phyloP scores from a whole-genome alignment of 2,329 filamentous ascomycete species.

The Knufia fluminis region DNA sequence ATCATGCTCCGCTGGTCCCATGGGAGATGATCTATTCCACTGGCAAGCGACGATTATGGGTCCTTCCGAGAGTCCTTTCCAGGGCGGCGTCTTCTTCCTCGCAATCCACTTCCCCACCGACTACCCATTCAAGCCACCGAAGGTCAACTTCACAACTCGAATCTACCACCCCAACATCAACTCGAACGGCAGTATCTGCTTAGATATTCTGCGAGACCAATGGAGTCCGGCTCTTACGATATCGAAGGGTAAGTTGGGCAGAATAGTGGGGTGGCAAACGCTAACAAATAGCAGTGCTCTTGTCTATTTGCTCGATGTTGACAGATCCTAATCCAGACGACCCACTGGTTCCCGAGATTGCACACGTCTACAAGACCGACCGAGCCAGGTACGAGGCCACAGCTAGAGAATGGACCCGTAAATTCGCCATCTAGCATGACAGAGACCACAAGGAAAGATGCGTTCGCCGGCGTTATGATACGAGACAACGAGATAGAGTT shows the following conservation, averaged over 20 bases:
- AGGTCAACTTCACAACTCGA: conserved; percentile 99
- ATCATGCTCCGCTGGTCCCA: conserved; percentile 93
- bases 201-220: conserved; percentile 97
- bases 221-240: conserved; percentile 98
- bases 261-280: conserved; percentile 10
- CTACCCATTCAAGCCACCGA: conserved; percentile 99
- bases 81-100: conserved; percentile 97
- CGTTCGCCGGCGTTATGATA: conserved; percentile 1
- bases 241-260: conserved; percentile 67
- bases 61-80: conserved; percentile 97
- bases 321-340: conserved; percentile 99
- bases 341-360: conserved; percentile 95
- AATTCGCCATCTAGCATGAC: conserved; percentile 76
- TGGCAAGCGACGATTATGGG: conserved; percentile 99
- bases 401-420: conserved; percentile 95
- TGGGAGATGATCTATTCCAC: conserved; percentile 98
- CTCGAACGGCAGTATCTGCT: conserved; percentile 97
- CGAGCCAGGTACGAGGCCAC: conserved; percentile 91
- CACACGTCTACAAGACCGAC: conserved; percentile 99
- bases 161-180: conserved; percentile 99
- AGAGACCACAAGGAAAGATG: background rate
- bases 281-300: conserved; percentile 56
- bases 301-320: conserved; percentile 99
- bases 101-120: conserved; percentile 99
- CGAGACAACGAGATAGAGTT: background rate